Evolutionary conservation across 23 red algal genomes (phyloP).

Genomic region (Gracilaria vermiculophylla): DNA sequence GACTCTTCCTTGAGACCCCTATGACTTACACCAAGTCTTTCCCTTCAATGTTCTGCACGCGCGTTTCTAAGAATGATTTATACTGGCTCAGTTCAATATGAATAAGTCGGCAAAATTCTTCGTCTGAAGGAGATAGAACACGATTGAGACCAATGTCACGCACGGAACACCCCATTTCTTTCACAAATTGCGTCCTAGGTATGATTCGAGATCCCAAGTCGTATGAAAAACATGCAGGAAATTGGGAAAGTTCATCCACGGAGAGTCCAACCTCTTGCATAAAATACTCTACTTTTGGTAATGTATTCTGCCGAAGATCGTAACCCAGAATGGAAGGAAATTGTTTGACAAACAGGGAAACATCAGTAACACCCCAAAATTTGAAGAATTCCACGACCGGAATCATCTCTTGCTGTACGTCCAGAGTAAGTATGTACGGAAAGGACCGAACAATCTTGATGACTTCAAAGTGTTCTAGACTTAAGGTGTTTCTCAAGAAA

Average conservation of each 20-base stretch:
- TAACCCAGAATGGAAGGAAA: constrained; percentile 69
- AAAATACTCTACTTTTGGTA: constrained; percentile 72
- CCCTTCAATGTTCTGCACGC: not conserved
- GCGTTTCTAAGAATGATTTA: not conserved
- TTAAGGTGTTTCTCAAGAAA: constrained; percentile 19
- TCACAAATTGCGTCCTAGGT: constrained; percentile 70
- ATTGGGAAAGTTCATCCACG: constrained; percentile 52
- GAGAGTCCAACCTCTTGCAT: constrained; percentile 53
- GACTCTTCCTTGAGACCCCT: too few relatives aligned
- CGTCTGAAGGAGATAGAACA: constrained; percentile 27
- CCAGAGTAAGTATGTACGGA: constrained; percentile 66
- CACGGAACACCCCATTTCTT: constrained; percentile 23
- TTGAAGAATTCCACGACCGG: constrained; percentile 70
- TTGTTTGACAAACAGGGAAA: constrained; percentile 42
- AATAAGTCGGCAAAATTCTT: constrained; percentile 41
- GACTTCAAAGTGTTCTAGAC: constrained; percentile 4
- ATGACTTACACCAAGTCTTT: too few relatives aligned
- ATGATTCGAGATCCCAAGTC: constrained; percentile 45
- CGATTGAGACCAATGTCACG: constrained; percentile 13
- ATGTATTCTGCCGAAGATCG: constrained; percentile 51
- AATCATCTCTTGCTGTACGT: constrained; percentile 41
- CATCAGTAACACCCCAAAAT: constrained; percentile 31
- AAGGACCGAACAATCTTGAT: constrained; percentile 59
- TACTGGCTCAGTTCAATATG: not conserved
- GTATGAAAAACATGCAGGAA: constrained; percentile 82